These are phyloP conservation scores for Xylaria flabelliformis DNA, from an alignment of 495 filamentous ascomycete species.

Conservation along the genomic window DNA sequence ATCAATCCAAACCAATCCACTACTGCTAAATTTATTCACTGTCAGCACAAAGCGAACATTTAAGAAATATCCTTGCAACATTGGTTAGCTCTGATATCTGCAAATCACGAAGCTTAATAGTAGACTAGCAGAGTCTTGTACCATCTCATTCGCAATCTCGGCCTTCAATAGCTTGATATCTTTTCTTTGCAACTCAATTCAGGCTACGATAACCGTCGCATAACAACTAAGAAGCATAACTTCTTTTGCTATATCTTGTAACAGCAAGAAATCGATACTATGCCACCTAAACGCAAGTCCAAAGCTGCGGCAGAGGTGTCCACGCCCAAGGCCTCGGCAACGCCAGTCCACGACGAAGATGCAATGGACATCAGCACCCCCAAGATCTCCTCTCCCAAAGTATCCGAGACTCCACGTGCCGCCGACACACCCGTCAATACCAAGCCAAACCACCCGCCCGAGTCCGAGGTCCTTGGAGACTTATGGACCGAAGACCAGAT, in stretches of 20 bases:
- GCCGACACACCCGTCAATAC: constrained; percentile 41
- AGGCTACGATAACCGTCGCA: too few species aligned
- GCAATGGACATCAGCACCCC: constrained; percentile 57
- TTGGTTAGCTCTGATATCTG: constrained; percentile 2
- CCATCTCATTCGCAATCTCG: not conserved
- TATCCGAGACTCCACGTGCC: constrained; percentile 50
- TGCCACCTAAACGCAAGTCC: constrained; percentile 69
- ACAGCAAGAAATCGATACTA: constrained; percentile 38
- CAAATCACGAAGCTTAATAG: not conserved
- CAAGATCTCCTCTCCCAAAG: constrained; percentile 32
- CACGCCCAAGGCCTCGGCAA: constrained; percentile 45
- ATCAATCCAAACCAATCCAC: not conserved
- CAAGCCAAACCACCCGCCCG: constrained; percentile 43
- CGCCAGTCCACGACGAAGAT: constrained; percentile 56
- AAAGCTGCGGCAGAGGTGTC: constrained; percentile 39
- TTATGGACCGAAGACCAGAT: constrained; percentile 97
- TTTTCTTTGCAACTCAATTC: not conserved
- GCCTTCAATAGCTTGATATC: not conserved
- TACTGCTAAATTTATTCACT: not conserved
- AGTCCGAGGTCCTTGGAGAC: constrained; percentile 60
- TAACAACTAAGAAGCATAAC: not conserved
- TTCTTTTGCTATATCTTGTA: not conserved
- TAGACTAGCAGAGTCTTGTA: not conserved
- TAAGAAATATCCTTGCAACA: not conserved
- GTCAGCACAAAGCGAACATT: not conserved